A percentile compares a stretch with the other conserved stretches of the same genome.
These are phyloP conservation scores for Nakazawaea ernobii DNA, from an alignment of 805 yeast species.

Conservation along the genomic window DNA sequence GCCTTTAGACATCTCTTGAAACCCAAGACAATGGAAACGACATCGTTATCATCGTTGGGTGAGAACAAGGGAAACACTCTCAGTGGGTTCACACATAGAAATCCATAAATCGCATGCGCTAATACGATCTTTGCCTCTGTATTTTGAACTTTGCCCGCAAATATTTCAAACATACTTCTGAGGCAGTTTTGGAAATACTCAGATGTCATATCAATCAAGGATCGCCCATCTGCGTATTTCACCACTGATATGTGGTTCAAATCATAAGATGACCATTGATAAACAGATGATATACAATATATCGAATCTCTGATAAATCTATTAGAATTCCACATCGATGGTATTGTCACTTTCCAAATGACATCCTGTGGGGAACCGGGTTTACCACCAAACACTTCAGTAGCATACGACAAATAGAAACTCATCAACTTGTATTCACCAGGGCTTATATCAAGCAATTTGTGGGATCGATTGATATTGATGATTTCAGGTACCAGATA, in stretches of 20 bases:
- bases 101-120: neutral
- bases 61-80: neutral
- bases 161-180: neutral
- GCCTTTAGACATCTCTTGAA: neutral
- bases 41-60: neutral
- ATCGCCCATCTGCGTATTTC: neutral
- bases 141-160: neutral
- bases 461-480: neutral
- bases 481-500: neutral
- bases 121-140: neutral
- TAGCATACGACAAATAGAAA: neutral
- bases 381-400: neutral
- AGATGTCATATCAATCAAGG: neutral
- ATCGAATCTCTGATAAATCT: neutral
- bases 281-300: slow-evolving; percentile 2
- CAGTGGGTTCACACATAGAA: neutral
- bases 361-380: neutral
- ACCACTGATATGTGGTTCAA: neutral
- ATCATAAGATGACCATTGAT: neutral
- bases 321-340: slow-evolving; percentile 2
- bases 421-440: neutral
- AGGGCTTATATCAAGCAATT: neutral
- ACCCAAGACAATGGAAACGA: neutral
- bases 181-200: neutral
- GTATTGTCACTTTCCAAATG: neutral